Conservation (phyloP, 495 filamentous ascomycete species). For the Oleoguttula mirabilis region DNA sequence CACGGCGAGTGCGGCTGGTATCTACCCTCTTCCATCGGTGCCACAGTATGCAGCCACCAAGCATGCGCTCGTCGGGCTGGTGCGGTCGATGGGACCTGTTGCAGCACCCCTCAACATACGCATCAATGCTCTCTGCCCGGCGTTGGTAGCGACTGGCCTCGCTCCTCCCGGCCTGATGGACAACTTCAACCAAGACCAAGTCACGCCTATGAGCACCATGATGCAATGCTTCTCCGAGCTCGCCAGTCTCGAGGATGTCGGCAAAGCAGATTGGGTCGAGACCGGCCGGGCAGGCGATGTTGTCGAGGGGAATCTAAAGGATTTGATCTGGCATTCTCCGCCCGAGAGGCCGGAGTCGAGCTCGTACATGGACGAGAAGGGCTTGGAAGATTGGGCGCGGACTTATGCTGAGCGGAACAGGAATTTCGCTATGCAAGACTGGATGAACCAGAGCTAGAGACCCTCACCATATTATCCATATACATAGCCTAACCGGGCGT, state of each 20-base stretch:
- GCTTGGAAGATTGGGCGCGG: constrained; percentile 9
- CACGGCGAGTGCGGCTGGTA: constrained; percentile 23
- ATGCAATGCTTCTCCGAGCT: constrained; percentile 22
- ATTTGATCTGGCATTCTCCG: constrained; percentile 12
- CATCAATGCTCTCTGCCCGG: constrained; percentile 33
- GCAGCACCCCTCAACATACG: constrained; percentile 29
- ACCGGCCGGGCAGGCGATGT: constrained; percentile 10
- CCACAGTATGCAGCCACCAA: constrained; percentile 31
- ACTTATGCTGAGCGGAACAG: constrained; percentile 17
- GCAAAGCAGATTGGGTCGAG: constrained; percentile 11
- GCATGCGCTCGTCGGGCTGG: constrained; percentile 30
- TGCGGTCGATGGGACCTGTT: constrained; percentile 21
- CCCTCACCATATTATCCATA: no score
- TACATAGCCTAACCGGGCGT: no score
- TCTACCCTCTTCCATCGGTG: constrained; percentile 24
- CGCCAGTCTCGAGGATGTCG: constrained; percentile 7
- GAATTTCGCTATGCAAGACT: constrained; percentile 18
- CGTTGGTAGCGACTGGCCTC: constrained; percentile 28
- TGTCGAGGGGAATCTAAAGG: constrained; percentile 17
- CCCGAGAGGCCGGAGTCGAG: constrained; percentile 1
- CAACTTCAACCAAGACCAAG: constrained; percentile 29
- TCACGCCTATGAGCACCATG: constrained; percentile 33
- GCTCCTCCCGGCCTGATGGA: constrained; percentile 29
- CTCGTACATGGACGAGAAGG: constrained; percentile 4
- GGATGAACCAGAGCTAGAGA: constrained; percentile 2